A percentile compares a stretch with the other conserved stretches of the same genome.
phyloP scores from a whole-genome alignment of 163 green algal genomes.

The Chlorella variabilis region DNA sequence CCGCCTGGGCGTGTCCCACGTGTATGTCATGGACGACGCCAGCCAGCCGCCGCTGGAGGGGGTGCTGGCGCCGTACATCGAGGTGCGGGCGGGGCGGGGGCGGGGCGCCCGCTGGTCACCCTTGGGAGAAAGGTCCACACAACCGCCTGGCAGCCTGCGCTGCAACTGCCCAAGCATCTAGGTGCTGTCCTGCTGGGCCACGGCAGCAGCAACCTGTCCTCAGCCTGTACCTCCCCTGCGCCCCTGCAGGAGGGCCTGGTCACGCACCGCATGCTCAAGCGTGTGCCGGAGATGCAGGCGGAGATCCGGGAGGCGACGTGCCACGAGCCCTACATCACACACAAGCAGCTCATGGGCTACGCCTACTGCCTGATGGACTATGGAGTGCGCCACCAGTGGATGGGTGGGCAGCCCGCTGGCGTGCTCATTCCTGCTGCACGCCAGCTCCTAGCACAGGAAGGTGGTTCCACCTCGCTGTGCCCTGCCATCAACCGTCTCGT shows the following conservation, averaged over 20 bases:
- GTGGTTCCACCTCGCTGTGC: no score
- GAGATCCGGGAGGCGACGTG: background rate
- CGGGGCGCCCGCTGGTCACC: no score
- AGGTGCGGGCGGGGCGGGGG: background rate
- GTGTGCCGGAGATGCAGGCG: no score
- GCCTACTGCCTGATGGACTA: background rate
- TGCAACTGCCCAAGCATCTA: background rate
- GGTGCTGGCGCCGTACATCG: background rate
- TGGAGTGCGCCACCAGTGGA: constrained; percentile 1
- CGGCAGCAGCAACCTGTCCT: no score
- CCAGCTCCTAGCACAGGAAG: no score
- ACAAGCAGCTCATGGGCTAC: constrained; percentile 16
- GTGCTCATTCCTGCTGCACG: background rate
- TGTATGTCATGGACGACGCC: constrained; percentile 11
- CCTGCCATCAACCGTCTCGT: background rate
- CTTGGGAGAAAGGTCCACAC: no score
- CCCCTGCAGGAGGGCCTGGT: constrained; percentile 1
- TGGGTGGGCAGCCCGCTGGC: background rate
- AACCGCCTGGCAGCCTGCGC: no score
- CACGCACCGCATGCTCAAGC: background rate
- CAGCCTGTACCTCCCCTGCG: background rate
- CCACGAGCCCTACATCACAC: background rate
- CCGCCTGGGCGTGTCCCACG: constrained; percentile 1
- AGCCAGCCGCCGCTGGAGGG: background rate
- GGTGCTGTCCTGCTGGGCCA: no score